Evolutionary conservation across 2,329 filamentous ascomycete genomes (phyloP).

Genomic region (Botrytis cinerea): DNA sequence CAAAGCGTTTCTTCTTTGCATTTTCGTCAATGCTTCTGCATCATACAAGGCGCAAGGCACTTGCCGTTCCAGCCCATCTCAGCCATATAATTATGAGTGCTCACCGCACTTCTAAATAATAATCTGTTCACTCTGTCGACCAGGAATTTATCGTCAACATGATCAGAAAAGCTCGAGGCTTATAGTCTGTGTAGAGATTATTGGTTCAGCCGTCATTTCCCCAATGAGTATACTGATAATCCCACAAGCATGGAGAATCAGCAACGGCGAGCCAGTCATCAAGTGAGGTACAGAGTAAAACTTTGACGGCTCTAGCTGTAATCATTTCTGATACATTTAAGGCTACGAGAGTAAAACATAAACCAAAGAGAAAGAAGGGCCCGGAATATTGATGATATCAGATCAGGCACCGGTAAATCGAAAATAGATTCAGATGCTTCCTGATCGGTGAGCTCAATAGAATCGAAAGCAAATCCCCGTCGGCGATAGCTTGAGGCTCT

Average conservation of each 20-base stretch:
- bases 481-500: neutral
- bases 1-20: neutral
- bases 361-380: neutral
- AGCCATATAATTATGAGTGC: neutral
- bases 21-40: neutral
- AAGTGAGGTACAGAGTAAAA: neutral
- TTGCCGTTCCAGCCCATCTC: slow-evolving; percentile 7
- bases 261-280: slow-evolving; percentile 6
- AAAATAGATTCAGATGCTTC: neutral
- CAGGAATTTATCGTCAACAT: neutral
- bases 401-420: slow-evolving; percentile 16
- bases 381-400: slow-evolving; percentile 13
- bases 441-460: neutral
- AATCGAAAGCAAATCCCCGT: neutral
- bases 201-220: no score
- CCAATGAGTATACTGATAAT: neutral
- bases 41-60: slow-evolving; percentile 11
- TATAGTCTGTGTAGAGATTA: neutral
- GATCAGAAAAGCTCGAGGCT: neutral
- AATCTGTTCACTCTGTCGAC: neutral
- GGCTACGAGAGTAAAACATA: slow-evolving; percentile 7
- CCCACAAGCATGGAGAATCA: neutral
- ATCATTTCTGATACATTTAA: slow-evolving; percentile 1
- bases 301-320: neutral
- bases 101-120: slow-evolving; percentile 15